Base-by-base conservation (phyloP, 768 basidiomycete genomes). In the Royoungia palumana region DNA sequence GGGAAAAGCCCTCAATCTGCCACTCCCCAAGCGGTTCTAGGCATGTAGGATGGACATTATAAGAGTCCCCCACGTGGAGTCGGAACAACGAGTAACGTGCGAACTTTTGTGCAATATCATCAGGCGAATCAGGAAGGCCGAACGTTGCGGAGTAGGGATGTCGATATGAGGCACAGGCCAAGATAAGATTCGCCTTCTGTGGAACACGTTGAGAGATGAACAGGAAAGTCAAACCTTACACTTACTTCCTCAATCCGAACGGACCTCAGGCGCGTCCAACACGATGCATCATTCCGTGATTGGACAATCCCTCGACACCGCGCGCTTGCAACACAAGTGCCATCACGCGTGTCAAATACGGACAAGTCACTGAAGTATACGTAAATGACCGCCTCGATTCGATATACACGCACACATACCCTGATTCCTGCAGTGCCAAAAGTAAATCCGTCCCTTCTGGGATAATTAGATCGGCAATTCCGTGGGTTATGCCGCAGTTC, bases 371-470 rank as follows among this genome's bases (percentile, higher is more conserved):
- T 88, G 50, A 36, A 49, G 12, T 19, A 44, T 27, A 27, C 10
- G 36, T 55, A 43, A 52, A 45, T 53, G 37, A 47, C 41, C 5
- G 17, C 28, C 14, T 27, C 20, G n/a, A 11, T n/a, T 27, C 17
- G 46, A 38, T 21, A 20, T 37, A 44, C 21, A 25, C 14, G 28
- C 30, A 13, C 30, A 63, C 73, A 60, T 60, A 89, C 89, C 89
- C 89, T 35, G 78, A 74, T 56, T 80, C 74, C 43, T 84, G 83
- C 35, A 91, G 64, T 20, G 77, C 77, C 2, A 78, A 68, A 22
- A 87, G 48, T 40, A 77, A 62, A 10, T 67, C 51, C 12, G 70
- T 66, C 21, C 70, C 65, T n/a, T 74, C 68, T 12, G 83, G 64
- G 10, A 76, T 44, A 9, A 73, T 61, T 27, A 88, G 61, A n/a